A percentile compares a stretch with the other conserved stretches of the same genome.
These are phyloP conservation scores for Metarhizium robertsii DNA, from an alignment of 2,329 filamentous ascomycete genomes.

Conservation along the genomic window DNA sequence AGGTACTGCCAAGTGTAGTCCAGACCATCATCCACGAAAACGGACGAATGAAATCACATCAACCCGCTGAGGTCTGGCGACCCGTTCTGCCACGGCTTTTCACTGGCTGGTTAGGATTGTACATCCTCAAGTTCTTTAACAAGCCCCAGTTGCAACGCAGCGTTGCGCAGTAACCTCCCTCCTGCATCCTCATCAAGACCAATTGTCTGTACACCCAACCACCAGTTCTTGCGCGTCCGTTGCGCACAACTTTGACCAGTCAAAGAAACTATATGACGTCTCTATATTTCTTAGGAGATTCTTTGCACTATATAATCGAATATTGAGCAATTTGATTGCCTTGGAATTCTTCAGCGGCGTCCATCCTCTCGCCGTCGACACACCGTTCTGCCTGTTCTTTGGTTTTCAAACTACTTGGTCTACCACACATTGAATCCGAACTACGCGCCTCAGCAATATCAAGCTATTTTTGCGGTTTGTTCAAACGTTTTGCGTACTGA, in stretches of 20 bases:
- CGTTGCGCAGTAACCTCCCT: background rate
- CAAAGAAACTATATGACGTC: background rate
- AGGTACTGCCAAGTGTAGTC: too few relatives aligned
- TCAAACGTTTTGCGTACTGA: conserved; percentile 21
- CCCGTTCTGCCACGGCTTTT: background rate
- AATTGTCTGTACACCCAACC: background rate
- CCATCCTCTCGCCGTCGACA: background rate
- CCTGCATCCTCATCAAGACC: background rate
- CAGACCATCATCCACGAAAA: too few relatives aligned
- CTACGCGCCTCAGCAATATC: background rate
- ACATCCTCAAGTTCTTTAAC: too few relatives aligned
- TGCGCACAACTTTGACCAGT: background rate
- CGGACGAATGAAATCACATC: too few relatives aligned
- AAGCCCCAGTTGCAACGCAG: background rate
- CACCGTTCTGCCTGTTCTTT: background rate
- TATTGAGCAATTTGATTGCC: background rate
- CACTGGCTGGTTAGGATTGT: too few relatives aligned
- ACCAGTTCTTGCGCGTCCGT: background rate
- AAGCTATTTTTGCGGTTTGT: conserved; percentile 18
- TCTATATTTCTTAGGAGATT: background rate
- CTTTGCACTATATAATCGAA: background rate
- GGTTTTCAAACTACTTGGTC: background rate
- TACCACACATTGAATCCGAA: background rate
- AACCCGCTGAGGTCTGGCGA: too few relatives aligned
- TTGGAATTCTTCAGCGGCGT: too few relatives aligned